These are phyloP conservation scores for Jimgerdemannia flammicorona DNA, from an alignment of 192 early-diverging fungal species.

Conservation along the genomic window DNA sequence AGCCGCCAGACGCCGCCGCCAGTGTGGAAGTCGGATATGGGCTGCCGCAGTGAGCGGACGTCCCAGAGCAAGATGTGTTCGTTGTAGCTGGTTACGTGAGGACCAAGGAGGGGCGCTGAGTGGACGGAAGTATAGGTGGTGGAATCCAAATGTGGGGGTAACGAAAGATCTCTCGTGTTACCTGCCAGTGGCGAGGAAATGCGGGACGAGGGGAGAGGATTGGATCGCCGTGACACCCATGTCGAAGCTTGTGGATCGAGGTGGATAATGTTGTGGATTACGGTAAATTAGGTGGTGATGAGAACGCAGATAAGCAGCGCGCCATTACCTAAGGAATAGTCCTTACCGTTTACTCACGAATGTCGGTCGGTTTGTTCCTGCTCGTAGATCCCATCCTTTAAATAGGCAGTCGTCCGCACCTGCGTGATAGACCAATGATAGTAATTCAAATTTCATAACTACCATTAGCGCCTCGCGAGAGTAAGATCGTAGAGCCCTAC, in stretches of 20 bases:
- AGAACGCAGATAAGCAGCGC: no score
- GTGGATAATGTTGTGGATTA: background rate
- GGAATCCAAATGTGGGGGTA: no score
- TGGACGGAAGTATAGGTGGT: no score
- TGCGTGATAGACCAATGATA: background rate
- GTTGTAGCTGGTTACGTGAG: constrained; percentile 56
- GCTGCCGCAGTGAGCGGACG: constrained; percentile 73
- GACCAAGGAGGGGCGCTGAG: no score
- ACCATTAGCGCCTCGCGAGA: background rate
- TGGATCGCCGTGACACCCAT: constrained; percentile 93
- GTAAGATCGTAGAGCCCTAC: constrained; percentile 11
- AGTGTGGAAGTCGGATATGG: constrained; percentile 60
- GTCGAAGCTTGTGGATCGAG: constrained; percentile 30
- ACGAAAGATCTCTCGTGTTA: constrained; percentile 13
- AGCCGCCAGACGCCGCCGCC: constrained; percentile 94
- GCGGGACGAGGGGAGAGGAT: constrained; percentile 70
- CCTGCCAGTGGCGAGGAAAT: constrained; percentile 85
- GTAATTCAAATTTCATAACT: background rate
- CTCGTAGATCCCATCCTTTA: constrained; percentile 86
- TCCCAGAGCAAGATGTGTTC: constrained; percentile 91
- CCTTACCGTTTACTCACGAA: constrained; percentile 61
- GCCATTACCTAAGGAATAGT: background rate
- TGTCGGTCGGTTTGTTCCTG: constrained; percentile 39
- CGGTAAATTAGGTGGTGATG: no score
- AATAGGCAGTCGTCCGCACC: constrained; percentile 86